These are phyloP conservation scores for Prillingera fragicola DNA, from an alignment of 1,284 basidiomycete species.

Conservation along the genomic window DNA sequence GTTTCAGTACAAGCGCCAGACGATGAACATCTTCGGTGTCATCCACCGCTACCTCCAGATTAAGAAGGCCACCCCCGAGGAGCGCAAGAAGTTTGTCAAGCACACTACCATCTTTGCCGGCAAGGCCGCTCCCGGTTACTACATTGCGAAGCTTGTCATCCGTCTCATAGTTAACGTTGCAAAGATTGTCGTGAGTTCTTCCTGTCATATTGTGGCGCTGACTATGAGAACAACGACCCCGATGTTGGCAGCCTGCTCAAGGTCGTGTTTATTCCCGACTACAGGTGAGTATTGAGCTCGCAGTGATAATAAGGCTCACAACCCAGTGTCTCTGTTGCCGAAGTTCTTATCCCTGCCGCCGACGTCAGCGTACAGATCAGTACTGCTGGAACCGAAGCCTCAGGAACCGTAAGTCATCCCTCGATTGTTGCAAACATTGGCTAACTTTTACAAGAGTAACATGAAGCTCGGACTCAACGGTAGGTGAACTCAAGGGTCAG, in stretches of 20 bases:
- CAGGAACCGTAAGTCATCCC: slow-evolving; percentile 36
- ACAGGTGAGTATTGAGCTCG: slow-evolving; percentile 42
- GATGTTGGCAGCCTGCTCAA: slow-evolving; percentile 77
- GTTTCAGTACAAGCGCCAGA: slow-evolving; percentile 74
- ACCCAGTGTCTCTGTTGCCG: slow-evolving; percentile 65
- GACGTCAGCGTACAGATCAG: slow-evolving; percentile 91
- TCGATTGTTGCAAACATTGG: background rate
- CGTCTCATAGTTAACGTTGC: slow-evolving; percentile 84
- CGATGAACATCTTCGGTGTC: slow-evolving; percentile 56
- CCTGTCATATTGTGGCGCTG: background rate
- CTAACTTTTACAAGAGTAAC: no score
- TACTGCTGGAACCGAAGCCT: slow-evolving; percentile 79
- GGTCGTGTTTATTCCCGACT: slow-evolving; percentile 74
- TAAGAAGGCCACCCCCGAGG: slow-evolving; percentile 68
- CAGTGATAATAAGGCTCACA: slow-evolving; percentile 8
- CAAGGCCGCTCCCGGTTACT: slow-evolving; percentile 51
- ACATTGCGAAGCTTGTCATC: slow-evolving; percentile 62
- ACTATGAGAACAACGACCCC: slow-evolving; percentile 63
- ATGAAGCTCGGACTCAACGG: slow-evolving; percentile 70
- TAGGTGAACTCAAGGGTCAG: background rate
- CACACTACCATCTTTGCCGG: slow-evolving; percentile 86
- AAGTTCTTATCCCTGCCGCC: slow-evolving; percentile 82
- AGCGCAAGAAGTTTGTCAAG: slow-evolving; percentile 60
- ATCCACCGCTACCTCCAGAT: slow-evolving; percentile 77
- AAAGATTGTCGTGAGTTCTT: slow-evolving; percentile 57